phyloP scores from a whole-genome alignment of 2,329 filamentous ascomycete species.

The Neonectria punicea region DNA sequence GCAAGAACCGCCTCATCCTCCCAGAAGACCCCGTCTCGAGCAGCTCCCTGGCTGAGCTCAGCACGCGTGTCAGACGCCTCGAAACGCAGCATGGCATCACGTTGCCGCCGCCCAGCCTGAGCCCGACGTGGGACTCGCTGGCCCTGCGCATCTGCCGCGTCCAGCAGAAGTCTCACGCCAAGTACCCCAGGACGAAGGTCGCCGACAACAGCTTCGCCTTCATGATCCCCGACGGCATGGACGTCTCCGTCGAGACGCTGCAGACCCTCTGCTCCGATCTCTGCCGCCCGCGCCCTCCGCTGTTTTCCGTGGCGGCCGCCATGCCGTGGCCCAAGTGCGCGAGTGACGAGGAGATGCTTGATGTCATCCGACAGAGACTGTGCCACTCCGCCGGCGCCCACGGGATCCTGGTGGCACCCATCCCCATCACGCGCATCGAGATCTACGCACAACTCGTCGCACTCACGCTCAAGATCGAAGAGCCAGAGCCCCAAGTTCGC shows the following conservation, averaged over 20 bases:
- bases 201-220: neutral
- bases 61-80: conserved; percentile 3
- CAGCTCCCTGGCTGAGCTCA: neutral
- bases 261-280: conserved; percentile 3
- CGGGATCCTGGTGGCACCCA: neutral
- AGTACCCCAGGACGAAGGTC: neutral
- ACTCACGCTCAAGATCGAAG: neutral
- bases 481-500: neutral
- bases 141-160: conserved; percentile 7
- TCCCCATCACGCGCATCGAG: neutral
- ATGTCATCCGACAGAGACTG: conserved; percentile 2
- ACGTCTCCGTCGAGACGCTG: conserved; percentile 1
- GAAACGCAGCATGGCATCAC: neutral
- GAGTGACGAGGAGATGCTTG: conserved; percentile 6
- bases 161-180: neutral
- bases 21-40: neutral
- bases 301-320: neutral
- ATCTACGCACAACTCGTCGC: neutral
- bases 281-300: neutral
- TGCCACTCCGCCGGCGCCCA: neutral
- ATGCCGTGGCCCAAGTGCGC: conserved; percentile 2
- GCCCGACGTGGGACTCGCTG: conserved; percentile 8
- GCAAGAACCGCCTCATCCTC: neutral
- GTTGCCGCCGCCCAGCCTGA: neutral
- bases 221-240: neutral